Percentiles rank a stretch among this genome's conserved stretches.
Evolutionary conservation across 768 basidiomycete genomes (phyloP).

Genomic region (Cystobasidium tubakii): DNA sequence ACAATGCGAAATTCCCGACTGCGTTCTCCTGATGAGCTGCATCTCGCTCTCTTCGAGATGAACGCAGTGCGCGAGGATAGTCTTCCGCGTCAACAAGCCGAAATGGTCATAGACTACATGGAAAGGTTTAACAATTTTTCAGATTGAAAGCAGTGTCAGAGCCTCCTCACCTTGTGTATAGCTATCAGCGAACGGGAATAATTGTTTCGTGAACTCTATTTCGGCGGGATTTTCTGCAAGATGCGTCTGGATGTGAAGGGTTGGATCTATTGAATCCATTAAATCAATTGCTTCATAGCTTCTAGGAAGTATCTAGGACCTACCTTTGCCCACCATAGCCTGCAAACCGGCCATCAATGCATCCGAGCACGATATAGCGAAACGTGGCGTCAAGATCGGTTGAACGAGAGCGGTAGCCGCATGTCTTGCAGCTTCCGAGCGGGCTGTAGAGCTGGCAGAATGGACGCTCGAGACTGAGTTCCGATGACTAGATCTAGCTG

Average conservation of each 20-base stretch:
- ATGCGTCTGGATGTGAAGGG: slow-evolving; percentile 81
- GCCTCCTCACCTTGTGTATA: slow-evolving; percentile 61
- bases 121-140: slow-evolving; percentile 14
- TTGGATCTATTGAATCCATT: slow-evolving; percentile 51
- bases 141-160: background rate
- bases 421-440: slow-evolving; percentile 1
- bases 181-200: slow-evolving; percentile 62
- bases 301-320: background rate
- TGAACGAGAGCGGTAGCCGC: slow-evolving; percentile 59
- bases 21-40: slow-evolving; percentile 60
- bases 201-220: slow-evolving; percentile 59
- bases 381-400: slow-evolving; percentile 90
- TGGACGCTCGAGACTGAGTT: background rate
- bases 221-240: slow-evolving; percentile 77
- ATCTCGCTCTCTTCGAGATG: slow-evolving; percentile 70
- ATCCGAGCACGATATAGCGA: slow-evolving; percentile 79
- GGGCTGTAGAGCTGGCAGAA: background rate
- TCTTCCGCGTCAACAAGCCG: slow-evolving; percentile 68
- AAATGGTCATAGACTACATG: slow-evolving; percentile 65
- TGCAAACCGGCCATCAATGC: slow-evolving; percentile 64
- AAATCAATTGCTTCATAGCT: too few relatives aligned
- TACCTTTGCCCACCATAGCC: slow-evolving; percentile 54
- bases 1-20: slow-evolving; percentile 82
- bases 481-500: background rate
- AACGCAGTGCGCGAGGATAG: slow-evolving; percentile 81